Conservation (phyloP, 202 grass and related monocot genomes). For the Zoysia matrella region DNA sequence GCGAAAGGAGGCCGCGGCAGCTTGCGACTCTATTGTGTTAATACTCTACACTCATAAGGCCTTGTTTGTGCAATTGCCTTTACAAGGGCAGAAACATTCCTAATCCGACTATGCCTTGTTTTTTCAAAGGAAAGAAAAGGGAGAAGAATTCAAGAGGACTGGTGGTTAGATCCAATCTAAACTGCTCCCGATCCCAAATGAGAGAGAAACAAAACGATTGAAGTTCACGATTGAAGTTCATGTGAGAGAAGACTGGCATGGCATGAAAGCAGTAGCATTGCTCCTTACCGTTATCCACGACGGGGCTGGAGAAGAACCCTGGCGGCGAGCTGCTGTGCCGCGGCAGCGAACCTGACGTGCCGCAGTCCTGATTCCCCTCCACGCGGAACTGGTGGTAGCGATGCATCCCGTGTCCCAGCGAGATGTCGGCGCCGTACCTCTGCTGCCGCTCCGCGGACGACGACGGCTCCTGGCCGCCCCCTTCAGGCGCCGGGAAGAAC, state of each 20-base stretch:
- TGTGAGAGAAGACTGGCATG: too few relatives aligned
- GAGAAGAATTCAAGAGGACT: too few relatives aligned
- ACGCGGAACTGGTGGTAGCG: conserved; percentile 44
- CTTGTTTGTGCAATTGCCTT: background rate
- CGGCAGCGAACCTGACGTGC: conserved; percentile 23
- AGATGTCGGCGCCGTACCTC: conserved; percentile 1
- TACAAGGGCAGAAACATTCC: background rate
- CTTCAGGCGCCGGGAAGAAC: conserved; percentile 36
- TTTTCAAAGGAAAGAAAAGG: too few relatives aligned
- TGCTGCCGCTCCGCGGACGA: background rate
- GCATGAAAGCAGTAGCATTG: background rate
- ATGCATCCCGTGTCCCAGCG: conserved; percentile 32
- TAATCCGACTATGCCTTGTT: too few relatives aligned
- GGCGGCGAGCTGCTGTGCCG: conserved; percentile 66
- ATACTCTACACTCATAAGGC: background rate
- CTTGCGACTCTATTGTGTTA: background rate
- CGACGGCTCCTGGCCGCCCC: background rate
- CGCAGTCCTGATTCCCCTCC: conserved; percentile 19
- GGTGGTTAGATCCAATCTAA: too few relatives aligned
- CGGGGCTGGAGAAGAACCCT: conserved; percentile 65
- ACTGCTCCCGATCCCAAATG: too few relatives aligned
- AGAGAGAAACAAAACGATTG: too few relatives aligned
- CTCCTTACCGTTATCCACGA: conserved; percentile 63
- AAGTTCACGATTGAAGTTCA: too few relatives aligned
- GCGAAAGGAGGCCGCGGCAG: background rate